phyloP scores from a whole-genome alignment of 495 filamentous ascomycete genomes.

The Halenospora varia region DNA sequence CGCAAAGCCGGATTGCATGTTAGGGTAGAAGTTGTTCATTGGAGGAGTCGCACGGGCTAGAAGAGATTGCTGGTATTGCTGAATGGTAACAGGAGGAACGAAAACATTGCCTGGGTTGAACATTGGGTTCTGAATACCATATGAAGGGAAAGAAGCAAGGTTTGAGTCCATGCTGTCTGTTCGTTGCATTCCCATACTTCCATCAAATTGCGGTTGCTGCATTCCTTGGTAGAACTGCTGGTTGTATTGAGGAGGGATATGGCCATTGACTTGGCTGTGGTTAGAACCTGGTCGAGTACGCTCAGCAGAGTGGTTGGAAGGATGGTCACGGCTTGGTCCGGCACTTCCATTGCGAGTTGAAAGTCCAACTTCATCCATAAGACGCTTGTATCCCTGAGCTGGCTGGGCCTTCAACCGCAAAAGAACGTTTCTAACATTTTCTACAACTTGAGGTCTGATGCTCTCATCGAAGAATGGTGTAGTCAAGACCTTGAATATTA shows the following conservation, averaged over 20 bases:
- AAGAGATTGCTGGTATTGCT: conserved; percentile 57
- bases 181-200: conserved; percentile 46
- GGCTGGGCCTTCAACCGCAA: conserved; percentile 87
- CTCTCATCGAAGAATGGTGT: conserved; percentile 97
- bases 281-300: conserved; percentile 52
- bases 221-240: conserved; percentile 38
- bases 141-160: conserved; percentile 49
- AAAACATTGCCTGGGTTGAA: conserved; percentile 44
- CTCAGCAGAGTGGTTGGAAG: conserved; percentile 31
- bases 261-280: conserved; percentile 39
- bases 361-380: conserved; percentile 87
- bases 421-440: conserved; percentile 87
- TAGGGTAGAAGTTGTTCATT: conserved; percentile 47
- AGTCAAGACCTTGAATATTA: conserved; percentile 97
- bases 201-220: conserved; percentile 31
- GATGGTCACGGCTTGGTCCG: conserved; percentile 40
- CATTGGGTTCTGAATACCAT: conserved; percentile 45
- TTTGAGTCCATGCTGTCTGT: conserved; percentile 54
- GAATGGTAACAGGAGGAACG: conserved; percentile 44
- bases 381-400: conserved; percentile 92
- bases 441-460: conserved; percentile 79
- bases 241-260: conserved; percentile 28
- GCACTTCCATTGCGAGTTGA: conserved; percentile 29
- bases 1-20: conserved; percentile 43
- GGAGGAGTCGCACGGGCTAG: conserved; percentile 46